phyloP scores from a whole-genome alignment of 2,329 filamentous ascomycete genomes.

The Xylariales sp. region DNA sequence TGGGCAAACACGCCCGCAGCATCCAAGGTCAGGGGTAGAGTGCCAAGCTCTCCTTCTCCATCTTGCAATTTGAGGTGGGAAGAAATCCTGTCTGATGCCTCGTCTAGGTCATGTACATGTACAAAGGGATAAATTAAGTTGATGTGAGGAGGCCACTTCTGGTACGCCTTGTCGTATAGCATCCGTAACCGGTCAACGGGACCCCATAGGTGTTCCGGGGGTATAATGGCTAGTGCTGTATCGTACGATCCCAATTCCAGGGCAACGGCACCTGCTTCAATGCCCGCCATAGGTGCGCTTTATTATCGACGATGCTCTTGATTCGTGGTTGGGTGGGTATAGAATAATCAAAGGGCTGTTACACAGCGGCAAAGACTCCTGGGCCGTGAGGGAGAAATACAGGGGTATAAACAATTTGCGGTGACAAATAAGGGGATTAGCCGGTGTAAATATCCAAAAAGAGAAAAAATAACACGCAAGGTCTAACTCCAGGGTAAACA shows the following conservation, averaged over 20 bases:
- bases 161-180: conserved; percentile 58
- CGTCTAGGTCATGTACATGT: conserved; percentile 35
- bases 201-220: conserved; percentile 42
- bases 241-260: conserved; percentile 43
- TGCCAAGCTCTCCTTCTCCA: conserved; percentile 3
- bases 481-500: too few relatives aligned
- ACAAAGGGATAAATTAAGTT: conserved; percentile 67
- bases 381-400: too few relatives aligned
- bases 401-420: too few relatives aligned
- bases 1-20: conserved; percentile 43
- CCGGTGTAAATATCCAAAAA: too few relatives aligned
- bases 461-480: too few relatives aligned
- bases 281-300: too few relatives aligned
- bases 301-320: too few relatives aligned
- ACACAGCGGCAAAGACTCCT: too few relatives aligned
- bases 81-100: conserved; percentile 35
- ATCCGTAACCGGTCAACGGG: conserved; percentile 50
- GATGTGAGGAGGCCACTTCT: conserved; percentile 62
- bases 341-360: too few relatives aligned
- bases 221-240: conserved; percentile 58
- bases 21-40: conserved; percentile 30
- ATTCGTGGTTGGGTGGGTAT: too few relatives aligned
- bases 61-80: conserved; percentile 22
- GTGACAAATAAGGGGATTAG: too few relatives aligned
- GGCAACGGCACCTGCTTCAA: too few relatives aligned